phyloP scores from a whole-genome alignment of 2,329 filamentous ascomycete species.

The Drechslerella coelobrocha region DNA sequence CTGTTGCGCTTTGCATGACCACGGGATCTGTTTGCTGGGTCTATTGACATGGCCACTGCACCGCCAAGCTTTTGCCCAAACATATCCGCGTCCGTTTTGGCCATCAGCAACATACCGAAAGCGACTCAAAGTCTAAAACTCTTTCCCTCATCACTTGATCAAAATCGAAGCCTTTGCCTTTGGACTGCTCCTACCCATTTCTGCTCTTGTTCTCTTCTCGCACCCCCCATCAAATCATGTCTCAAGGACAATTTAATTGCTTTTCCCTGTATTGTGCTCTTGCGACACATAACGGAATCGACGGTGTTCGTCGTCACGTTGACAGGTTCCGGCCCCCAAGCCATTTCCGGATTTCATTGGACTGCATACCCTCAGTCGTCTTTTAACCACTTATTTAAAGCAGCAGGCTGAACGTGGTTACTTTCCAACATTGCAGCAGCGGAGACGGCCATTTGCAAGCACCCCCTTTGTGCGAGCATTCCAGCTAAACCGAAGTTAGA shows the following conservation, averaged over 20 bases:
- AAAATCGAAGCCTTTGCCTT: constrained; percentile 39
- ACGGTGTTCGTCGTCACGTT: constrained; percentile 28
- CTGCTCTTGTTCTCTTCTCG: constrained; percentile 19
- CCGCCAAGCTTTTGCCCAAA: constrained; percentile 32
- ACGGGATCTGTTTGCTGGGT: constrained; percentile 40
- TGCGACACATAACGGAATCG: constrained; percentile 38
- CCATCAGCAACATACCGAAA: constrained; percentile 24
- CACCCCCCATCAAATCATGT: constrained; percentile 39
- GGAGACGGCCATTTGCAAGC: constrained; percentile 39
- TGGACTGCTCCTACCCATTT: constrained; percentile 21
- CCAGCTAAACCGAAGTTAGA: constrained; percentile 46
- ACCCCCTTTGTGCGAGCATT: constrained; percentile 47
- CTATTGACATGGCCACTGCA: constrained; percentile 33
- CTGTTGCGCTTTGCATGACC: constrained; percentile 45
- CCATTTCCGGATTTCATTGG: constrained; percentile 37
- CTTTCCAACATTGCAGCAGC: constrained; percentile 40
- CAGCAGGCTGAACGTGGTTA: constrained; percentile 47
- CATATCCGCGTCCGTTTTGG: constrained; percentile 16
- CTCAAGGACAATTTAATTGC: constrained; percentile 37
- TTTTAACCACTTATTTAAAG: constrained; percentile 47
- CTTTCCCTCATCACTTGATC: constrained; percentile 45
- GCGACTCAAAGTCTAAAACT: constrained; percentile 40
- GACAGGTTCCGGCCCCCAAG: constrained; percentile 42
- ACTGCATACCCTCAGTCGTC: constrained; percentile 32
- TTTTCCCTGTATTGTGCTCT: constrained; percentile 29